Conservation (phyloP, 1,284 basidiomycete genomes). For the Leccinum cinnamomeum region DNA sequence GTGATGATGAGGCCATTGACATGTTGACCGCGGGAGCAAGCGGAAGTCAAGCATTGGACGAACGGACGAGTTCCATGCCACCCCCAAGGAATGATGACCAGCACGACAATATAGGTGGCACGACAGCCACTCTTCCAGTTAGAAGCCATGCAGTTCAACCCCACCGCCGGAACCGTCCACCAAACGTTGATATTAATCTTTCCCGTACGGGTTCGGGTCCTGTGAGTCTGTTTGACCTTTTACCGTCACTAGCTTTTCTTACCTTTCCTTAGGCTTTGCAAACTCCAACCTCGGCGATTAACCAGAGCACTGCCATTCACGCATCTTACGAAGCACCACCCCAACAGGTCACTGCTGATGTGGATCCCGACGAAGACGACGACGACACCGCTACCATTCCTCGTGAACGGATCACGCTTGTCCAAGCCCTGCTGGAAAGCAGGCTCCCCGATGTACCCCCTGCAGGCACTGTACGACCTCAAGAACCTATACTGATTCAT, state of each 20-base stretch:
- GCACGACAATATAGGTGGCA: conserved; percentile 10
- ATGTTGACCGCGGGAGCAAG: conserved; percentile 74
- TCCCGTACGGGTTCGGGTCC: conserved; percentile 38
- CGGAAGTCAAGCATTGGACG: conserved; percentile 76
- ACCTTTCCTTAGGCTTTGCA: conserved; percentile 62
- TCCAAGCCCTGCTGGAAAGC: conserved; percentile 73
- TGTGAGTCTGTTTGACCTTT: conserved; percentile 49
- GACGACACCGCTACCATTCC: conserved; percentile 41
- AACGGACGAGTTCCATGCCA: conserved; percentile 66
- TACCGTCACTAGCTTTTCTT: conserved; percentile 61
- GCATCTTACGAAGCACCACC: conserved; percentile 19
- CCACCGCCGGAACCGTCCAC: conserved; percentile 55
- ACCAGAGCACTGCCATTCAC: conserved; percentile 12
- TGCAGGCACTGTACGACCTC: conserved; percentile 58
- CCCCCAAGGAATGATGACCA: conserved; percentile 27
- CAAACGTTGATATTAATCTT: conserved; percentile 61
- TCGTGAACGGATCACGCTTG: conserved; percentile 63
- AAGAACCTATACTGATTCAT: conserved; percentile 64
- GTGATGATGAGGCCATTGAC: conserved; percentile 82
- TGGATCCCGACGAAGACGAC: conserved; percentile 64
- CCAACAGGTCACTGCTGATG: conserved; percentile 38
- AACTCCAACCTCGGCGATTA: conserved; percentile 36
- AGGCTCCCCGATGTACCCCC: conserved; percentile 72
- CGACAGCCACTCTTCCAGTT: conserved; percentile 30
- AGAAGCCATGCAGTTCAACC: conserved; percentile 33